Evolutionary conservation across 2,329 filamentous ascomycete species (phyloP).

Genomic region (Podosphaera fusca): DNA sequence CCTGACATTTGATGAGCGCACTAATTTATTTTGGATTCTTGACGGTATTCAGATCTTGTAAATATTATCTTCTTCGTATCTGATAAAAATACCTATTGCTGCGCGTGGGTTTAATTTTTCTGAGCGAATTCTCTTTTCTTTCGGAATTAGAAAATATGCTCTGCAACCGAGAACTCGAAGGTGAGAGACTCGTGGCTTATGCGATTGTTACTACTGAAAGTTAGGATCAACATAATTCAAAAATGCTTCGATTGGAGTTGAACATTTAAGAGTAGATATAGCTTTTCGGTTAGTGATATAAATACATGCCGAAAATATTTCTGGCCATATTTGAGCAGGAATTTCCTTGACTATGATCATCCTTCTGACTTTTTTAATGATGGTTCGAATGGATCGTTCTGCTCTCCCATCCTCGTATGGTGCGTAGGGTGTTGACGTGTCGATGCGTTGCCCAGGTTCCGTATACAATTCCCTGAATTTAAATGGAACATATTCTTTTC

Average conservation of each 20-base stretch:
- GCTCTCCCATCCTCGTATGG: neutral
- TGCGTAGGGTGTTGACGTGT: neutral
- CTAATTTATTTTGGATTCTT: neutral
- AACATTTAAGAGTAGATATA: neutral
- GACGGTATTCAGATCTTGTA: neutral
- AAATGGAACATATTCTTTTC: no score
- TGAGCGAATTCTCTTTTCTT: neutral
- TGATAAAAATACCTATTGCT: neutral
- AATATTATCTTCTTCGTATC: neutral
- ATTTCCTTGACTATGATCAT: conserved; percentile 1
- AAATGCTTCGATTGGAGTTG: neutral
- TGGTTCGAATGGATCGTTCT: neutral
- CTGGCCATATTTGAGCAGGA: neutral
- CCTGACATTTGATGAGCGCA: neutral
- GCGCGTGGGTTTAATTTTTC: neutral
- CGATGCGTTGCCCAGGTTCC: neutral
- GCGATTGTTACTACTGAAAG: neutral
- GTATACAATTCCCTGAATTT: no score
- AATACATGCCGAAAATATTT: neutral
- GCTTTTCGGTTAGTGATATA: neutral
- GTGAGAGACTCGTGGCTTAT: neutral
- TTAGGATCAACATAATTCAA: neutral
- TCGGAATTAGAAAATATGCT: neutral
- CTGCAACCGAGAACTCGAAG: neutral
- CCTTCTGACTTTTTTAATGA: neutral